Base-by-base conservation (phyloP, 2,329 filamentous ascomycete species). In the Fusarium praegraminearum region DNA sequence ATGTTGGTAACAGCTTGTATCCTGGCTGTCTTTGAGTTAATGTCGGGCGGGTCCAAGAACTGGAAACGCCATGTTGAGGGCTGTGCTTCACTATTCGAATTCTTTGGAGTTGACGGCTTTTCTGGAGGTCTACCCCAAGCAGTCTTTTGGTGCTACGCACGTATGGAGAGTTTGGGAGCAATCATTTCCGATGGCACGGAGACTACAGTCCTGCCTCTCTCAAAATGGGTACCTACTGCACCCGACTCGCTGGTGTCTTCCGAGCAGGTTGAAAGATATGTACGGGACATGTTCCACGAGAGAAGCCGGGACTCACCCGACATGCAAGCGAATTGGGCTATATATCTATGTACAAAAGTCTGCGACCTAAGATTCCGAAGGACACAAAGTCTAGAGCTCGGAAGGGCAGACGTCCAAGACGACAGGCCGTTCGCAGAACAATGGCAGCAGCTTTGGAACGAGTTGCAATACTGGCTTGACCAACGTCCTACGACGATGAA, bases 41-140 rank as follows among this genome's bases (percentile, higher is more conserved):
- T 85, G 76, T 83, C 82, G 4, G 83, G 80, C 15, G 80, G 80
- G 2, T 80, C 83, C 0, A 80, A 79, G 67, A 84, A 86, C 56
- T 88, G 86, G 86, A 78, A 82, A 11, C 81, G 84, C 2, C 86
- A 88, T 74, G 74, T 88, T 5, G 86, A 88, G 55, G 86, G 86
- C 0, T 87, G 85, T 65, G 85, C 86, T 2, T 81, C 84, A 2
- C 73, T 88, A 2, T 83, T 88, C 24, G 81, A 83, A 62, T 81
- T 83, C 2, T 82, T 84, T 58, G 81, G 80, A 3, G 83, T 88
- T 7, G 81, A 84, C 38, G 86, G 86, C 1, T 78, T 78, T 61
- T 77, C 76, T 4, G 77, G 76, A 13, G 77, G 77, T n/a, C 81
- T 86, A 5, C 79, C 80, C 8, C 84, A 86, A 67, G 85, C 85